These are phyloP conservation scores for Copromyces sp. DNA, from an alignment of 495 filamentous ascomycete genomes.

Conservation along the genomic window DNA sequence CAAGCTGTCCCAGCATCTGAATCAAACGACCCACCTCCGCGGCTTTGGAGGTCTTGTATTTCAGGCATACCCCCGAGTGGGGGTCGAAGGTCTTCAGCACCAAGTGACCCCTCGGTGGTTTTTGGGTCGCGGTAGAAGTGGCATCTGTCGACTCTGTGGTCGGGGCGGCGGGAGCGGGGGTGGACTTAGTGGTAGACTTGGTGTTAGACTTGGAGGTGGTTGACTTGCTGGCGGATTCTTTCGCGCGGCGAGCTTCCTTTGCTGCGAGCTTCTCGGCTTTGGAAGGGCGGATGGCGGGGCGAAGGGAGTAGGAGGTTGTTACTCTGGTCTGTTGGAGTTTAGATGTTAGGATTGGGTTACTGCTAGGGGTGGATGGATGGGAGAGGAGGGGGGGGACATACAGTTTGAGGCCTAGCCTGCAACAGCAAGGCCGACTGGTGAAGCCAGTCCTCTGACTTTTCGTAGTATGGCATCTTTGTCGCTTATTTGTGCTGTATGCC, in stretches of 20 bases:
- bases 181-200: background rate
- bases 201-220: background rate
- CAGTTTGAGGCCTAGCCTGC: conserved; percentile 36
- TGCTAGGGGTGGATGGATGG: background rate
- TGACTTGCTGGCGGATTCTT: background rate
- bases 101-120: conserved; percentile 49
- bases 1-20: conserved; percentile 58
- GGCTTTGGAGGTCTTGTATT: conserved; percentile 85
- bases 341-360: conserved; percentile 4
- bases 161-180: background rate
- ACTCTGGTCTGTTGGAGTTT: conserved; percentile 55
- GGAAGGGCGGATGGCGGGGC: conserved; percentile 25
- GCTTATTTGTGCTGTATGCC: background rate
- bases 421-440: conserved; percentile 39
- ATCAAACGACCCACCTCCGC: conserved; percentile 80
- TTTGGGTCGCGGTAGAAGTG: background rate
- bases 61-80: conserved; percentile 64
- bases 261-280: conserved; percentile 13
- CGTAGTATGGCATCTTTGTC: conserved; percentile 39
- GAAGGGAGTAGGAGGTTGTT: conserved; percentile 75
- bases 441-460: conserved; percentile 45
- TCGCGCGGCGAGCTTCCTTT: background rate
- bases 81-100: conserved; percentile 89
- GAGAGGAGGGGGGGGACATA: conserved; percentile 11
- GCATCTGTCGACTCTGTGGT: conserved; percentile 4